These are phyloP conservation scores for Pythium aphanidermatum DNA, from an alignment of 352 stramenopile genomes.

Conservation along the genomic window DNA sequence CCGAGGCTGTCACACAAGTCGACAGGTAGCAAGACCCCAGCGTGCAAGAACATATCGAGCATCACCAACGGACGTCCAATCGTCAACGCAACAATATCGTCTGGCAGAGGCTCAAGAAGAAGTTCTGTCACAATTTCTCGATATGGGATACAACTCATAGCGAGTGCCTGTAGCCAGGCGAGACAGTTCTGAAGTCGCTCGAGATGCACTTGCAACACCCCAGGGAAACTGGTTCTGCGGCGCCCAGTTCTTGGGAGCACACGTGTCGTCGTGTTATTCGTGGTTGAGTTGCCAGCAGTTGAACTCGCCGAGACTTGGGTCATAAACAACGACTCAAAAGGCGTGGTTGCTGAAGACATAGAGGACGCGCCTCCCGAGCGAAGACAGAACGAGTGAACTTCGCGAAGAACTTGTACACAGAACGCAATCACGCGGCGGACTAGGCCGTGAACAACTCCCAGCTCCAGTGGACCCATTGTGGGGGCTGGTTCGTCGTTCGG, in stretches of 20 bases:
- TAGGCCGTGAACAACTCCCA: constrained; percentile 34
- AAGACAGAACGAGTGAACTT: constrained; percentile 50
- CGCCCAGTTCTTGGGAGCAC: constrained; percentile 41
- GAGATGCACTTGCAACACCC: constrained; percentile 41
- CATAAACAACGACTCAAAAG: constrained; percentile 31
- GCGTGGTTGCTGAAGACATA: too few relatives aligned
- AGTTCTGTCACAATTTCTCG: constrained; percentile 46
- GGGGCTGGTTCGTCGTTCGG: constrained; percentile 1
- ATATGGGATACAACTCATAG: constrained; percentile 68
- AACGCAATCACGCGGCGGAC: constrained; percentile 41
- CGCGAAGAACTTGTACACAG: constrained; percentile 48
- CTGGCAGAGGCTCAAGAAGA: constrained; percentile 57
- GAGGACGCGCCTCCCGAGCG: constrained; percentile 18
- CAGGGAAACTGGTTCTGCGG: constrained; percentile 31
- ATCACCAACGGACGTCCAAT: constrained; percentile 22
- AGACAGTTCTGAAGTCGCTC: constrained; percentile 55
- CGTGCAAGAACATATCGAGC: constrained; percentile 69
- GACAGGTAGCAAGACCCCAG: constrained; percentile 58
- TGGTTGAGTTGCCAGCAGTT: too few relatives aligned
- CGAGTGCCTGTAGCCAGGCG: constrained; percentile 60
- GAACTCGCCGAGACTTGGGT: too few relatives aligned
- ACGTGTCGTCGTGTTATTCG: constrained; percentile 19
- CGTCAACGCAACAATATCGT: constrained; percentile 21
- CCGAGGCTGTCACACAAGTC: constrained; percentile 72
- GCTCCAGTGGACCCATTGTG: constrained; percentile 31